Evolutionary conservation across 768 basidiomycete species (phyloP).

Genomic region (Pluteus cervinus): DNA sequence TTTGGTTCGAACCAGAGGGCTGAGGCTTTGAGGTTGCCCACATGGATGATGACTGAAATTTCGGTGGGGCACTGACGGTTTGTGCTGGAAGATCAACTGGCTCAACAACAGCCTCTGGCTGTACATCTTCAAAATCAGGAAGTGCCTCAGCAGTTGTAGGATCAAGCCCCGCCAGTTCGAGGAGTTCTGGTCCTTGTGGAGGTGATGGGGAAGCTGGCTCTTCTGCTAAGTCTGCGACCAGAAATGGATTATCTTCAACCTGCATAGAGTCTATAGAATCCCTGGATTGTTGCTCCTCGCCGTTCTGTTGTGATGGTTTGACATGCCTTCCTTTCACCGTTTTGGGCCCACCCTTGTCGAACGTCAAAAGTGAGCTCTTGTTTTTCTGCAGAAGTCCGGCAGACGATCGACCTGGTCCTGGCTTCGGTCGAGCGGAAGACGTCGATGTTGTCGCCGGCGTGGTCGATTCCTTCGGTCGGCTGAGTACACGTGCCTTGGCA

Average conservation of each 20-base stretch:
- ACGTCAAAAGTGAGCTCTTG: conserved; percentile 49
- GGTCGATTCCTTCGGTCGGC: too few species aligned
- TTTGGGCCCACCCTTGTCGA: conserved; percentile 44
- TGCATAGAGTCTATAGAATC: conserved; percentile 11
- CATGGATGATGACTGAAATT: not conserved
- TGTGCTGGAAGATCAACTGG: not conserved
- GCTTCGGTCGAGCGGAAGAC: conserved; percentile 13
- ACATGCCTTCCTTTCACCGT: conserved; percentile 42
- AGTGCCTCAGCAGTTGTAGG: conserved; percentile 30
- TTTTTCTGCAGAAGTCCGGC: conserved; percentile 31
- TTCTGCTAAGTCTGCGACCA: conserved; percentile 5
- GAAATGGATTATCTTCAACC: conserved; percentile 9
- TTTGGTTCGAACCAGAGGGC: too few species aligned
- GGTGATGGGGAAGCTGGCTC: conserved; percentile 4
- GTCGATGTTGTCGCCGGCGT: too few species aligned
- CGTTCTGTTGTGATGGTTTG: too few species aligned
- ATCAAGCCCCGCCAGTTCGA: conserved; percentile 44
- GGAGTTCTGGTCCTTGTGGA: conserved; percentile 28
- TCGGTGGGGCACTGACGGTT: too few species aligned
- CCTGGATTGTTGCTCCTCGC: conserved; percentile 4
- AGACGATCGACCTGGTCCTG: conserved; percentile 50
- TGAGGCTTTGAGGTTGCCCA: too few species aligned
- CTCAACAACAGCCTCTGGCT: conserved; percentile 1
- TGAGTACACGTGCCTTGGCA: conserved; percentile 41
- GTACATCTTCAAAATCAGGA: conserved; percentile 54